Conservation (phyloP, 2,329 filamentous ascomycete genomes). For the Claviceps digitariae region DNA sequence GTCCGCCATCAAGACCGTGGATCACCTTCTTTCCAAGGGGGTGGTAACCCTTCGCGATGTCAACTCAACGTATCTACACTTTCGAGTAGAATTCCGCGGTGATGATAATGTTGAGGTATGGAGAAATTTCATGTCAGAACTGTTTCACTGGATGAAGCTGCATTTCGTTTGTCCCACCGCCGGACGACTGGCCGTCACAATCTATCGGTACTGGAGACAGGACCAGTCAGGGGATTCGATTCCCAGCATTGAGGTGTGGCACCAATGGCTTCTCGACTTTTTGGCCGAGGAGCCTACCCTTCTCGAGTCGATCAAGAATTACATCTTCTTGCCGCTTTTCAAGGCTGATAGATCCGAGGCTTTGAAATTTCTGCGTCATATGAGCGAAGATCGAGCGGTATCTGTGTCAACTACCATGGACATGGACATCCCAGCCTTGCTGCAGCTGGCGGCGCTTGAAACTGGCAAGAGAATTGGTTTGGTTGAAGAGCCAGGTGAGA, state of each 20-base stretch:
- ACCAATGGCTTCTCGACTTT: conserved; percentile 40
- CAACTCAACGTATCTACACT: conserved; percentile 27
- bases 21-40: conserved; percentile 50
- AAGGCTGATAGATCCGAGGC: conserved; percentile 40
- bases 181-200: conserved; percentile 45
- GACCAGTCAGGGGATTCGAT: conserved; percentile 12
- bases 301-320: conserved; percentile 50
- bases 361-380: conserved; percentile 40
- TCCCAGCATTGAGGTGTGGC: conserved; percentile 32
- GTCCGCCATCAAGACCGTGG: conserved; percentile 53
- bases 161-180: conserved; percentile 45
- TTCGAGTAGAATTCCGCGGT: conserved; percentile 15
- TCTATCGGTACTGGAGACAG: conserved; percentile 36
- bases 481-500: conserved; percentile 51
- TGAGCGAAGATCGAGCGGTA: conserved; percentile 38
- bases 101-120: conserved; percentile 23
- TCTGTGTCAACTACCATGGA: conserved; percentile 30
- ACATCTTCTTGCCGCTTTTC: conserved; percentile 50
- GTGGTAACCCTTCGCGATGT: conserved; percentile 37
- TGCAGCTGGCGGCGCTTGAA: conserved; percentile 55
- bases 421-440: conserved; percentile 38
- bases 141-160: conserved; percentile 43
- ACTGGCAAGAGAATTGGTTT: conserved; percentile 57
- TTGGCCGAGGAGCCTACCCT: conserved; percentile 35
- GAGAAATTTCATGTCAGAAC: conserved; percentile 34